Base-by-base conservation (phyloP, 2,329 filamentous ascomycete species). In the Phaeosphaeriaceae sp. region DNA sequence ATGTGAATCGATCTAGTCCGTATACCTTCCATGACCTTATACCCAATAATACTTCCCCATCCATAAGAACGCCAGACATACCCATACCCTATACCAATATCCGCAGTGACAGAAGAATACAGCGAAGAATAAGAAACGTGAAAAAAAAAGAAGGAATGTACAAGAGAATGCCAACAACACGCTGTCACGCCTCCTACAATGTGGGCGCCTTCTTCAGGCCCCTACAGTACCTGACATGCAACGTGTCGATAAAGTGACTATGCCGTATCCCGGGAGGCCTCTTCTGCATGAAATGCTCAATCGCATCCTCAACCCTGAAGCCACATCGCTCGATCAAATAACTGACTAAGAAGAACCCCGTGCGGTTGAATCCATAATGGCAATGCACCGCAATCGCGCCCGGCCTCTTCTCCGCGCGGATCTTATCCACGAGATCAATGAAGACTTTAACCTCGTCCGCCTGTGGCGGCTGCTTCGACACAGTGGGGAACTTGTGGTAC, bases 291-390 rank as follows among this genome's bases (percentile, higher is more conserved):
- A 98, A 98, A 59, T 88, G 85, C 52, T 91, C 87, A 59, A 98
- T 88, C 1, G 94, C 94, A 54, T 90, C 87, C 68, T 91, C 86
- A 1, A 97, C 86, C 21, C 81, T 81, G 69, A 87, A 93, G 0
- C 86, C 88, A 65, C 90, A 86, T 48, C 88, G 83, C 79, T 97
- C 93, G 15, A 97, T 89, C n/a, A 98, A 82, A 72, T 97, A 98
- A 70, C 89, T 92, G 31, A 92, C 90, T 51, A 98, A 87, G 72
- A 97, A 91, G 75, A 94, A 97, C 0, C 94, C 94, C 0, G 94
- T 97, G 21, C 93, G 86, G 75, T 98, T 97, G 80, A 96, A 97
- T 0, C 94, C 94, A 68, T 97, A 97, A 72, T 98, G 94, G 70
- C 94, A 98, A 75, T 98, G 94, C 0, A 97, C 92, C 2, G 90